A percentile compares a stretch with the other conserved stretches of the same genome.
Conservation (phyloP, 148 eudicot species). For the Chenopodium album region DNA sequence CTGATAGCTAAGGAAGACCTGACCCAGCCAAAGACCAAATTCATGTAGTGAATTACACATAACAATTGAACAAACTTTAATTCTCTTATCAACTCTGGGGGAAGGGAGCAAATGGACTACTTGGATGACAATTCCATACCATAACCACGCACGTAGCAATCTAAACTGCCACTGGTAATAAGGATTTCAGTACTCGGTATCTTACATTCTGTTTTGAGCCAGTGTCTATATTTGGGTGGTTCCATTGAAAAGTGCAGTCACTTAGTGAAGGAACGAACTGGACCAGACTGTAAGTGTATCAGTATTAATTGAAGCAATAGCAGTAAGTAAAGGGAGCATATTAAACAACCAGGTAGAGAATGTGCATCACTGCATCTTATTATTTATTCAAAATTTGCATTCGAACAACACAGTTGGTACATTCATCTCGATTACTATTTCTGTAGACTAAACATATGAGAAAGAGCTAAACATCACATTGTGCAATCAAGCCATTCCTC, state of each 20-base stretch:
- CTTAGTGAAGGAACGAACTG: no score
- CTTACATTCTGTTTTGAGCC: not conserved
- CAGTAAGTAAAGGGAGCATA: not conserved
- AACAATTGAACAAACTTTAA: no score
- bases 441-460: slow-evolving; percentile 17
- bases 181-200: not conserved
- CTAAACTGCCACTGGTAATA: no score
- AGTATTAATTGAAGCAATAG: not conserved
- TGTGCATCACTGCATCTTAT: slow-evolving; percentile 17
- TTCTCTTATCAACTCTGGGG: no score
- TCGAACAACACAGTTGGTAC: slow-evolving; percentile 26
- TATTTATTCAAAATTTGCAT: slow-evolving; percentile 33
- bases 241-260: no score
- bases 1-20: no score
- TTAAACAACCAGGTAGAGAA: not conserved
- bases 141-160: no score
- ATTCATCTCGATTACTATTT: slow-evolving; percentile 20
- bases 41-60: no score
- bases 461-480: slow-evolving; percentile 18
- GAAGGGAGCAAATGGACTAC: no score
- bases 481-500: slow-evolving; percentile 68
- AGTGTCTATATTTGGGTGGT: not conserved
- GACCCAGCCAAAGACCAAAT: no score
- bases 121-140: no score
- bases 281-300: not conserved